Conservation (phyloP, 306 rosid species). For the Cucumis cinereus region DNA sequence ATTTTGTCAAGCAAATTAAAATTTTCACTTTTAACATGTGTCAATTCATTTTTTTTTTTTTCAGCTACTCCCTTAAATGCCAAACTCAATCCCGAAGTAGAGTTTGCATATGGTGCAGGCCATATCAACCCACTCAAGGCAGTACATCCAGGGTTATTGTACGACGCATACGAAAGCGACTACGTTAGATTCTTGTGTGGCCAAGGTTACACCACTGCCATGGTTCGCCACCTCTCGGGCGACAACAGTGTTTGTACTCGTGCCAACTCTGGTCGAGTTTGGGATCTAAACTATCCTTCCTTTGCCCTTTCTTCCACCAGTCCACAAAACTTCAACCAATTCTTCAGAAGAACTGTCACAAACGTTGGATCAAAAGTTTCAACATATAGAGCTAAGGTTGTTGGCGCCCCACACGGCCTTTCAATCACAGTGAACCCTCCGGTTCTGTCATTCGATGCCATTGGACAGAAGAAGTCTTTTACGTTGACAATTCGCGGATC, state of each 20-base stretch:
- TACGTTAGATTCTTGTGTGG: constrained; percentile 26
- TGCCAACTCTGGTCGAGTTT: not conserved
- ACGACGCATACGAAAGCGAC: constrained; percentile 19
- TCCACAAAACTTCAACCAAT: not conserved
- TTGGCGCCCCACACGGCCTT: not conserved
- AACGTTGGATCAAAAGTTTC: constrained; percentile 14
- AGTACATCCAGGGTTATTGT: constrained; percentile 21
- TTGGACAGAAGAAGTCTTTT: not conserved
- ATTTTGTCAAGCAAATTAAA: not conserved
- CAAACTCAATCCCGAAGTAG: constrained; percentile 16
- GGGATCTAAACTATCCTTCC: constrained; percentile 35
- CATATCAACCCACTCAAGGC: constrained; percentile 23
- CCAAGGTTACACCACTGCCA: constrained; percentile 11
- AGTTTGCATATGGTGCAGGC: constrained; percentile 38
- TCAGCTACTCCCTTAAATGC: constrained; percentile 23
- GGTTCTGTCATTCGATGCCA: not conserved
- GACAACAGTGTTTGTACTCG: constrained; percentile 12
- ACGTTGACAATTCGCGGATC: not conserved
- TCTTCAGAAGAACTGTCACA: constrained; percentile 21
- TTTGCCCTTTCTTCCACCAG: constrained; percentile 8
- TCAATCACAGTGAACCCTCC: constrained; percentile 1
- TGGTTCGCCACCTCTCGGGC: constrained; percentile 8
- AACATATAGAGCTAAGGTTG: not conserved
- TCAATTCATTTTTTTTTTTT: not conserved
- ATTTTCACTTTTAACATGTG: not conserved